Evolutionary conservation across 768 basidiomycete genomes (phyloP), one percentile per base, ranked within the genome.

Genomic region (Cyclocybe cylindracea): DNA sequence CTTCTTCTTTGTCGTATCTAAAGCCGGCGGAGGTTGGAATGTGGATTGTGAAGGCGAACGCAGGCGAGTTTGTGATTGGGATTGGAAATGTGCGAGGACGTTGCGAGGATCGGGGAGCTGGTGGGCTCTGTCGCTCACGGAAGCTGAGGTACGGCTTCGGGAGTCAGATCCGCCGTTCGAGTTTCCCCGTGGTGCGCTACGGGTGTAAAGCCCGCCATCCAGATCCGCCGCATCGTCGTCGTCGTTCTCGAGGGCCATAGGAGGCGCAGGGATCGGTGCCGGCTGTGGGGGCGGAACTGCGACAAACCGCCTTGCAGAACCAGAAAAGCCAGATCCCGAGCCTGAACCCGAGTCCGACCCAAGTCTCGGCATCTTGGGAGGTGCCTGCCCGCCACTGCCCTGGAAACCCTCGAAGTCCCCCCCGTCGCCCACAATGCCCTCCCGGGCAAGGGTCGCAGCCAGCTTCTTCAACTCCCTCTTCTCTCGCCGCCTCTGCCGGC

Each of bases 341-440:
- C 48, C 59, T 0, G 61, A 64, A 3, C 58, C 60, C 2, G 62
- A 59, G 18, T 49, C 59, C 0, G 60, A 50, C 1, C 50, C 38
- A 2, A 54, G 37, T 32, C 50, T 42, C 8, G 29, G 7, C 10
- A 10, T n/a, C 18, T 51, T 19, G 39, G 46, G 50, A 14, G 40
- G 44, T 7, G 38, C 39, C 3, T 50, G 58, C 32, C 50, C 55
- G 1, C 70, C 77, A 54, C 81, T 78, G 6, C 84, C 86, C 54
- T 79, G 85, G 67, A 87, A 87, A 0, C 85, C 86, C 59, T 89
- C 85, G 52, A 89, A 87, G 10, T 74, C 72, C 4, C 69, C 75
- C 5, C 66, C 65, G 10, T 66, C 66, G 7, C 62, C 68, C 14
- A 66, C 66, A 61, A 38, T n/a, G 2, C 48, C 47, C 46, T 58